A percentile compares a stretch with the other conserved stretches of the same genome.
These are phyloP conservation scores for Physcia stellaris DNA, from an alignment of 495 filamentous ascomycete species.

Conservation along the genomic window DNA sequence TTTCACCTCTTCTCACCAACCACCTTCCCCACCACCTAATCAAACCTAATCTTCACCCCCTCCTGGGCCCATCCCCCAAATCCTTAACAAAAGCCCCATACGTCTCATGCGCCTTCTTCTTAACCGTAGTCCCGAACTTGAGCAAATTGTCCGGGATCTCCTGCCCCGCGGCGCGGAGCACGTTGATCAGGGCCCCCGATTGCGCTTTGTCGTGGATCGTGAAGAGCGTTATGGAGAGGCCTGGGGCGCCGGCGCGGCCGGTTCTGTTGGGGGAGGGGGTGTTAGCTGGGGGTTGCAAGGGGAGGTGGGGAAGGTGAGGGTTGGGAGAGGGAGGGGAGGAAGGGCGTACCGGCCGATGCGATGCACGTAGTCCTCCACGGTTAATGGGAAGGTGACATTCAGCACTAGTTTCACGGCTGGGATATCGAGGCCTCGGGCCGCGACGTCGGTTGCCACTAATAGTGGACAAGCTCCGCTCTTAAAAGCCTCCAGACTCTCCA, in stretches of 20 bases:
- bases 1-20: no score
- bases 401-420: constrained; percentile 85
- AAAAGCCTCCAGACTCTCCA: constrained; percentile 71
- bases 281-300: background rate
- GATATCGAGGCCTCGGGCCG: constrained; percentile 92
- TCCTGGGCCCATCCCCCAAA: constrained; percentile 52
- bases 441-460: constrained; percentile 97
- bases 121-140: constrained; percentile 95
- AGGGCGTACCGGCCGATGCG: constrained; percentile 58
- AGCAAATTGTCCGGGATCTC: constrained; percentile 74
- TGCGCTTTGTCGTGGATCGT: constrained; percentile 86
- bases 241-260: constrained; percentile 75
- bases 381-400: constrained; percentile 60
- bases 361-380: constrained; percentile 87
- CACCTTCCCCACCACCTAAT: no score
- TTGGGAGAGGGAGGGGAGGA: background rate
- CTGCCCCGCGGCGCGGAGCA: constrained; percentile 79
- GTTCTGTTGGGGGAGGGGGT: constrained; percentile 30
- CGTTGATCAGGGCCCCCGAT: constrained; percentile 81
- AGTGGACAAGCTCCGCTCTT: constrained; percentile 81
- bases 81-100: constrained; percentile 94
- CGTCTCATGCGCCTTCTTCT: constrained; percentile 88
- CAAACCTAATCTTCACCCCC: constrained; percentile 87
- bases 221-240: constrained; percentile 81
- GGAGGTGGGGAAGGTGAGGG: background rate